phyloP scores from a whole-genome alignment of 805 yeast species.

The Candida namnaoensis region DNA sequence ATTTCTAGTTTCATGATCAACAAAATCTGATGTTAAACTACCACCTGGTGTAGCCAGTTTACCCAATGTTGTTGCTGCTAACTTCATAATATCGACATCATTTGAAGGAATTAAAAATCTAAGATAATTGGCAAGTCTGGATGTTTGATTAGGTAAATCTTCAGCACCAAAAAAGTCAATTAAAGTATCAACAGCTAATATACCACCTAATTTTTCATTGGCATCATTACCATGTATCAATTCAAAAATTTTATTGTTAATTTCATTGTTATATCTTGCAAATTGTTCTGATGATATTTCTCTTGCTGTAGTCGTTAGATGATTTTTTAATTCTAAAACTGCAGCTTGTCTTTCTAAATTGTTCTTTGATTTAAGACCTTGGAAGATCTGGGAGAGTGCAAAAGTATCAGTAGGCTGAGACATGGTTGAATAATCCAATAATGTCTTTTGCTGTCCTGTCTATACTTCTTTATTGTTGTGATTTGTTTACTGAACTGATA shows the following conservation, averaged over 20 bases:
- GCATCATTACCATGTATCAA: slow-evolving; percentile 68
- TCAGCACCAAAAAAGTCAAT: slow-evolving; percentile 82
- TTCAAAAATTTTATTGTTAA: slow-evolving; percentile 82
- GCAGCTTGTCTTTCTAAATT: slow-evolving; percentile 33
- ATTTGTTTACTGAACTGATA: too few relatives aligned
- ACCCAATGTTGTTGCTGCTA: slow-evolving; percentile 84
- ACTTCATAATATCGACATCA: slow-evolving; percentile 77
- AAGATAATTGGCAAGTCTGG: slow-evolving; percentile 84
- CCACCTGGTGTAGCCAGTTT: slow-evolving; percentile 86
- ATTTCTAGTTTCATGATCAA: slow-evolving; percentile 82
- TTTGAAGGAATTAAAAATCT: slow-evolving; percentile 72
- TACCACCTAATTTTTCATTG: slow-evolving; percentile 77
- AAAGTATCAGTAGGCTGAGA: slow-evolving; percentile 11
- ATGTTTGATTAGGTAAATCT: slow-evolving; percentile 81
- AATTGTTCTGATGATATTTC: slow-evolving; percentile 80
- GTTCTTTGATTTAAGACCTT: slow-evolving; percentile 24
- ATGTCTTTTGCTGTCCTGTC: too few relatives aligned
- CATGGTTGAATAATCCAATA: background rate
- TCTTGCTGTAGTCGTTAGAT: slow-evolving; percentile 64
- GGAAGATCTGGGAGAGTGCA: slow-evolving; percentile 27
- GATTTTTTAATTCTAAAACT: slow-evolving; percentile 62
- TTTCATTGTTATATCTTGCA: slow-evolving; percentile 72
- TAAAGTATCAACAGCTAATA: slow-evolving; percentile 81
- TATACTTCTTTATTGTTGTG: too few relatives aligned
- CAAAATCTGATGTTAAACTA: slow-evolving; percentile 82